phyloP scores from a whole-genome alignment of 192 early-diverging fungal species.

The Mycoemilia scoparia region DNA sequence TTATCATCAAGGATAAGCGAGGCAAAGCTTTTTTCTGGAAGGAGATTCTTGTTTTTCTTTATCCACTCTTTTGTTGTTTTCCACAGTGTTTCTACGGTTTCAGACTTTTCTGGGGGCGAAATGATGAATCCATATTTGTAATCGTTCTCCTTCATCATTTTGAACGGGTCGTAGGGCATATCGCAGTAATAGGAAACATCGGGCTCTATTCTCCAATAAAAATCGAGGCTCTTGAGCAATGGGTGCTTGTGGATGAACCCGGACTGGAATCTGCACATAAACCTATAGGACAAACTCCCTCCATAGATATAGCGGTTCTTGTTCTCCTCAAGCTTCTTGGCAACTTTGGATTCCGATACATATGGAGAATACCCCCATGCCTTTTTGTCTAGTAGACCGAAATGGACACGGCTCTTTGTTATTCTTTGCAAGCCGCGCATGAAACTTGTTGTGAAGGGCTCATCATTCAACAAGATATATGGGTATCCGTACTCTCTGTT shows the following conservation, averaged over 20 bases:
- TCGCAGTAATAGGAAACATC: slow-evolving; percentile 32
- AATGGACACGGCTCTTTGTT: slow-evolving; percentile 35
- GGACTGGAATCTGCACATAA: slow-evolving; percentile 24
- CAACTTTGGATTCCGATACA: slow-evolving; percentile 39
- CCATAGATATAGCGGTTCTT: slow-evolving; percentile 36
- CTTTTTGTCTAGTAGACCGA: slow-evolving; percentile 38
- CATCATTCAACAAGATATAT: slow-evolving; percentile 54
- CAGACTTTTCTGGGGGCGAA: slow-evolving; percentile 27
- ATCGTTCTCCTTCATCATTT: slow-evolving; percentile 31
- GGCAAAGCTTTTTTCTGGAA: slow-evolving; percentile 32
- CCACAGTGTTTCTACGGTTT: slow-evolving; percentile 32
- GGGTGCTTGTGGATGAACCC: slow-evolving; percentile 37
- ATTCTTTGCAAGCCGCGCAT: slow-evolving; percentile 22
- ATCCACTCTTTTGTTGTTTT: slow-evolving; percentile 29
- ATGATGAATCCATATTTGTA: slow-evolving; percentile 32
- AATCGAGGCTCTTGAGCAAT: slow-evolving; percentile 28
- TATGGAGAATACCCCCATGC: slow-evolving; percentile 61
- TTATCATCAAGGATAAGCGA: slow-evolving; percentile 25
- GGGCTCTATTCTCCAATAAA: slow-evolving; percentile 38
- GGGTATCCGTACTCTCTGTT: slow-evolving; percentile 45
- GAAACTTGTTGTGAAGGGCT: slow-evolving; percentile 42
- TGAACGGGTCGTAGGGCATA: slow-evolving; percentile 33
- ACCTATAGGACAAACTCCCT: slow-evolving; percentile 40
- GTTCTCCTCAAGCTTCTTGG: slow-evolving; percentile 29
- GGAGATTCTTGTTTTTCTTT: slow-evolving; percentile 26